Conservation (phyloP, 1,139 yeast genomes). For the Candida freyschussii region DNA sequence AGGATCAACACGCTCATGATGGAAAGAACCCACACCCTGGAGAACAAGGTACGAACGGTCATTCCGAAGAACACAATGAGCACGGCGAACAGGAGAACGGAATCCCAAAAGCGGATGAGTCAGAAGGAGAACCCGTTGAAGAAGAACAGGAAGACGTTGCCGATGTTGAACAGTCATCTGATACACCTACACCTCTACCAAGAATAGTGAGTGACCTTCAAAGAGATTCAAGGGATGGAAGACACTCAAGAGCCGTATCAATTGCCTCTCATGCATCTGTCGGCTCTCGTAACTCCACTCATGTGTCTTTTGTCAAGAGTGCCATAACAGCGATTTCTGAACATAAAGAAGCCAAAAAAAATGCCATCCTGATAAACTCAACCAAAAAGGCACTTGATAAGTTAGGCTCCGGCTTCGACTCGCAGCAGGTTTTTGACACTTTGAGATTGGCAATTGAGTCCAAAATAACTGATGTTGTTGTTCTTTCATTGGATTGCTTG, state of each 20-base stretch:
- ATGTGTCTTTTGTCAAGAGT: constrained; percentile 36
- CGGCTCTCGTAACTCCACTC: constrained; percentile 16
- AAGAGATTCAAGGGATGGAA: constrained; percentile 8
- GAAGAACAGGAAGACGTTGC: constrained; percentile 17
- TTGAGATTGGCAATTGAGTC: constrained; percentile 55
- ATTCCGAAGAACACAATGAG: too few relatives aligned
- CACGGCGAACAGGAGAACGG: too few relatives aligned
- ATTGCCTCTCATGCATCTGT: constrained; percentile 18
- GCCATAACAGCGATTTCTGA: constrained; percentile 42
- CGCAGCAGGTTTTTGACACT: constrained; percentile 54
- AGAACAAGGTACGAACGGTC: constrained; percentile 8
- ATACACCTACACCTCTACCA: constrained; percentile 21
- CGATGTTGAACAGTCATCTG: constrained; percentile 13
- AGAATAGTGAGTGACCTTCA: constrained; percentile 11
- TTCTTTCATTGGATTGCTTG: constrained; percentile 57
- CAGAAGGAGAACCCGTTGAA: constrained; percentile 3
- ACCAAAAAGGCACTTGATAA: constrained; percentile 38
- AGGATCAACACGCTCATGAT: constrained; percentile 1
- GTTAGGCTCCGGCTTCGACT: constrained; percentile 35
- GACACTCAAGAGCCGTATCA: constrained; percentile 21
- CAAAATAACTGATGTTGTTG: constrained; percentile 45
- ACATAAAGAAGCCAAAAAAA: constrained; percentile 48
- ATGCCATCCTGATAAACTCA: constrained; percentile 37
- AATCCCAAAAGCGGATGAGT: constrained; percentile 4
- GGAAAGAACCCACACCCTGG: constrained; percentile 2